phyloP scores from a whole-genome alignment of 2,329 filamentous ascomycete genomes.

The Plenodomus lindquistii region DNA sequence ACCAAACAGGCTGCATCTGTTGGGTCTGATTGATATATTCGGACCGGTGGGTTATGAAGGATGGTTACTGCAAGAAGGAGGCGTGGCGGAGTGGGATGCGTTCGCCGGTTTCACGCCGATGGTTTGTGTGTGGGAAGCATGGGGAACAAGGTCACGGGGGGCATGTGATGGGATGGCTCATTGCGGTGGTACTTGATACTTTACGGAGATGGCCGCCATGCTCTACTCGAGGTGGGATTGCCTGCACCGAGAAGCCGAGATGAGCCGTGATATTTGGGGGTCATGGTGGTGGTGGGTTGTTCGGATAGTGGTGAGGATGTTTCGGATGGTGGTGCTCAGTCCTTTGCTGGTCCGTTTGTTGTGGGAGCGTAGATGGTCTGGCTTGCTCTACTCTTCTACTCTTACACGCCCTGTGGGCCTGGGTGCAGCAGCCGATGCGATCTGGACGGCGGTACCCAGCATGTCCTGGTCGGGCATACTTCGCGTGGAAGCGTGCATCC shows the following conservation, averaged over 20 bases:
- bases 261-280: background rate
- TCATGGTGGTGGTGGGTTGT: no score
- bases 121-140: background rate
- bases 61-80: background rate
- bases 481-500: background rate
- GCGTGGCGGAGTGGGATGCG: background rate
- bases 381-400: no score
- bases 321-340: no score
- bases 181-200: background rate
- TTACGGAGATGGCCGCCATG: background rate
- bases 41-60: background rate
- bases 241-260: background rate
- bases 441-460: background rate
- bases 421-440: no score
- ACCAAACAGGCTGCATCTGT: background rate
- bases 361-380: no score
- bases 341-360: no score
- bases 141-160: no score
- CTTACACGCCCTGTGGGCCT: no score
- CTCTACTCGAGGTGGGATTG: no score
- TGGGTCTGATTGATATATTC: background rate
- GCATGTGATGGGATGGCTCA: no score
- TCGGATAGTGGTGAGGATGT: no score
- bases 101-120: background rate
- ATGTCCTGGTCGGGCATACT: background rate